Conservation (phyloP, 805 yeast species). For the Barnettozyma sp. region DNA sequence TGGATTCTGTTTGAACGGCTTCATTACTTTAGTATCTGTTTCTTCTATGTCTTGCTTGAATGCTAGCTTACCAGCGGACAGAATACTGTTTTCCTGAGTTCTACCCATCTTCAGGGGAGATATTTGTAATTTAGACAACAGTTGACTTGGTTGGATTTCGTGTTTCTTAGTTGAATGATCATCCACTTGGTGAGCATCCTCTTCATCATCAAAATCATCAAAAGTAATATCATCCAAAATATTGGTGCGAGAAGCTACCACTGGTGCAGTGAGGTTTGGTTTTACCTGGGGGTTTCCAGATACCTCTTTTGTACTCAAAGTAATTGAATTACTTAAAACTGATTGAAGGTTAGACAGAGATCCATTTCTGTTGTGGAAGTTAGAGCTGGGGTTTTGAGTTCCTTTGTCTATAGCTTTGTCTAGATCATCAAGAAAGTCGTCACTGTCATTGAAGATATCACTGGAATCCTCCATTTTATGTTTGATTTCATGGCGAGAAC, state of each 20-base stretch:
- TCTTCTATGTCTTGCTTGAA: conserved; percentile 23
- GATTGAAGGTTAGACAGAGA: too few species aligned
- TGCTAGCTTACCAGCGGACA: conserved; percentile 15
- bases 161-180: conserved; percentile 9
- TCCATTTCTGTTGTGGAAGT: too few species aligned
- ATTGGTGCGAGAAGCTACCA: conserved; percentile 8
- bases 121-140: too few species aligned
- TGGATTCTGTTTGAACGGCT: conserved; percentile 10
- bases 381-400: conserved; percentile 2
- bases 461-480: conserved; percentile 18
- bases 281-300: not conserved
- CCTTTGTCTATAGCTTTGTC: conserved; percentile 8
- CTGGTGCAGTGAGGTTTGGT: too few species aligned
- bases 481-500: not conserved
- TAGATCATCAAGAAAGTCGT: conserved; percentile 19
- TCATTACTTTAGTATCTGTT: conserved; percentile 12
- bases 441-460: conserved; percentile 23
- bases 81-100: conserved; percentile 21
- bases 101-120: conserved; percentile 5
- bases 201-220: conserved; percentile 14
- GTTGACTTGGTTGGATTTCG: not conserved
- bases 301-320: conserved; percentile 6
- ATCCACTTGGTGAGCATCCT: conserved; percentile 16
- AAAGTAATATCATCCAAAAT: conserved; percentile 9
- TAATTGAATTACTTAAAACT: not conserved